phyloP scores from a whole-genome alignment of 2,329 filamentous ascomycete genomes.

The Nemania diffusa region DNA sequence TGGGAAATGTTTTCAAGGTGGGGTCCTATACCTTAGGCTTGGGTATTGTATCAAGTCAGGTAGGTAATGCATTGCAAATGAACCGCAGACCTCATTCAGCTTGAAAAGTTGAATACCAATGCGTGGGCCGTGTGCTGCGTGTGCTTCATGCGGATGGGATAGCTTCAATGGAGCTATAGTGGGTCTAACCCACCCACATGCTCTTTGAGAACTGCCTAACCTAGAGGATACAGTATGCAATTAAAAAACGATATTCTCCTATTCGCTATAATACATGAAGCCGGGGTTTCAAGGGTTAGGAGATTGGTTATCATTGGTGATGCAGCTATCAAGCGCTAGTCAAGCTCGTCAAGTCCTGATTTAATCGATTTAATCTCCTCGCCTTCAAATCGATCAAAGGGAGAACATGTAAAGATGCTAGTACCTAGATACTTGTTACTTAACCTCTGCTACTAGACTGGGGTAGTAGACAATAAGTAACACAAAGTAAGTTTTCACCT shows the following conservation, averaged over 20 bases:
- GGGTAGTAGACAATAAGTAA: not conserved
- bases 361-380: not conserved
- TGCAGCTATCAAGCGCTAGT: conserved; percentile 18
- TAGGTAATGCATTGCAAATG: not conserved
- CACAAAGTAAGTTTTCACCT: not conserved
- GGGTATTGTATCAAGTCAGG: not conserved
- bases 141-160: not conserved
- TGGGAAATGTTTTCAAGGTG: not conserved
- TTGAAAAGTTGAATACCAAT: not conserved
- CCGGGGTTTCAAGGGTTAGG: conserved; percentile 7
- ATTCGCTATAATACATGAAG: conserved; percentile 8
- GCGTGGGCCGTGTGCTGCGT: not conserved
- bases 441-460: not conserved
- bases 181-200: not conserved
- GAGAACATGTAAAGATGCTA: not conserved
- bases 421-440: not conserved
- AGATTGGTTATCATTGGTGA: conserved; percentile 14
- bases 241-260: conserved; percentile 15
- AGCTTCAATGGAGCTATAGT: conserved; percentile 2
- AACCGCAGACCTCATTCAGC: not conserved
- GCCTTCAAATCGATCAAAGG: conserved; percentile 8
- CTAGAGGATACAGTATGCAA: no score
- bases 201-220: not conserved
- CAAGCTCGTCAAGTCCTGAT: conserved; percentile 17
- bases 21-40: not conserved